phyloP scores from a whole-genome alignment of 2,329 filamentous ascomycete species.

The Polychaeton citri region DNA sequence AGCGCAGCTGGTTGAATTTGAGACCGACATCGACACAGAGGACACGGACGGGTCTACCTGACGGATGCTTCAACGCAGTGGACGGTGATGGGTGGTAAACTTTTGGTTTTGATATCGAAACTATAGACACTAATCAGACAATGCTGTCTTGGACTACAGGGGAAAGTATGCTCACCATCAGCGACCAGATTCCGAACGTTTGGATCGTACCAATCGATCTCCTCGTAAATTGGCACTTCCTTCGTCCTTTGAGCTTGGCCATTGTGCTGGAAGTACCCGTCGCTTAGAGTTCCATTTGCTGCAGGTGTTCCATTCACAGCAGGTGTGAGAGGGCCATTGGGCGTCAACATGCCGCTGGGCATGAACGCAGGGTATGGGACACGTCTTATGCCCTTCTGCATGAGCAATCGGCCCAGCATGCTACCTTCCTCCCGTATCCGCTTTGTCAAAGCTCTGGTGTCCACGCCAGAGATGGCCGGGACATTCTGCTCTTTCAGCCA shows the following conservation, averaged over 20 bases:
- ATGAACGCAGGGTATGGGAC: conserved; percentile 26
- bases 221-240: conserved; percentile 47
- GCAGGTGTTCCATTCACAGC: conserved; percentile 24
- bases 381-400: conserved; percentile 44
- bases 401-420: conserved; percentile 84
- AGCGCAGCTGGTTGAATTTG: conserved; percentile 96
- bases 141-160: conserved; percentile 12
- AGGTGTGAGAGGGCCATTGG: conserved; percentile 20
- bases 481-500: conserved; percentile 96
- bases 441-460: conserved; percentile 89
- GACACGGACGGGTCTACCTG: conserved; percentile 73
- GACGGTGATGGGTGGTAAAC: conserved; percentile 66
- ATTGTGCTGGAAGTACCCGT: conserved; percentile 7
- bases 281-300: conserved; percentile 15
- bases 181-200: conserved; percentile 87
- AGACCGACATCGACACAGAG: conserved; percentile 92
- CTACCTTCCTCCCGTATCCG: conserved; percentile 86
- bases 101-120: conserved; percentile 77
- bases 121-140: conserved; percentile 38
- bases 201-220: conserved; percentile 78
- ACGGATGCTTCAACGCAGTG: conserved; percentile 69
- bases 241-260: conserved; percentile 10
- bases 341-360: conserved; percentile 13
- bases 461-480: conserved; percentile 87
- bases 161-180: conserved; percentile 56